Percentiles rank a stretch among this genome's conserved stretches.
Conservation (phyloP, 768 basidiomycete genomes). For the Mycena olivaceomarginata region DNA sequence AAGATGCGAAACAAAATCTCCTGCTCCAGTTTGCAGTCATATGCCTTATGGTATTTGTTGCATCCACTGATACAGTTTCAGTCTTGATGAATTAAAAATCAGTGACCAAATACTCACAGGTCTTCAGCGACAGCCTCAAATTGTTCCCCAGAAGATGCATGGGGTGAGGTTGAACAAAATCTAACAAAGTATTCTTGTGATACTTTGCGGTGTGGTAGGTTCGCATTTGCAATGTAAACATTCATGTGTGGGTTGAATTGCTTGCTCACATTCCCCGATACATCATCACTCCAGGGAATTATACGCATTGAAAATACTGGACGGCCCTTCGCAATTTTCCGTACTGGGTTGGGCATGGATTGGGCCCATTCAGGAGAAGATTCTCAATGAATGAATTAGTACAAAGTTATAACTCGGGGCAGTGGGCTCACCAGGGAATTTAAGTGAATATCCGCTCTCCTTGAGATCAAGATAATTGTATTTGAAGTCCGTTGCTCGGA, state of each 20-base stretch:
- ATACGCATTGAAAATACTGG: constrained; percentile 16
- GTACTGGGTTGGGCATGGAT: constrained; percentile 45
- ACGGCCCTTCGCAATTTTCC: constrained; percentile 3
- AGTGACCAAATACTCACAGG: constrained; percentile 13
- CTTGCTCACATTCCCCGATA: constrained; percentile 47
- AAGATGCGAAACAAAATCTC: constrained; percentile 52
- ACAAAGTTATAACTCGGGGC: constrained; percentile 40
- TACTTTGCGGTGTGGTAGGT: too few relatives aligned
- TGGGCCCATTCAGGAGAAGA: constrained; percentile 33
- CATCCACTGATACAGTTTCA: background rate
- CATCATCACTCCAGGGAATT: constrained; percentile 33
- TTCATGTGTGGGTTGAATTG: constrained; percentile 60
- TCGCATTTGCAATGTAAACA: too few relatives aligned
- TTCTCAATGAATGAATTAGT: background rate
- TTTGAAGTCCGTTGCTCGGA: constrained; percentile 10
- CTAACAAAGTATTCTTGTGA: too few relatives aligned
- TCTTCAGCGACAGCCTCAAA: constrained; percentile 51
- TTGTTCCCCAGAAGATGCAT: constrained; percentile 54
- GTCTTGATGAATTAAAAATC: background rate
- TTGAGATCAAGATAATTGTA: constrained; percentile 16
- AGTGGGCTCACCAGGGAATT: constrained; percentile 18
- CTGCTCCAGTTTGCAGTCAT: constrained; percentile 49
- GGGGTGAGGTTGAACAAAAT: constrained; percentile 57
- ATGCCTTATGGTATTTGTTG: constrained; percentile 44
- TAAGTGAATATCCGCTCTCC: background rate